These are phyloP conservation scores for Skeletonema grethae DNA, from an alignment of 108 stramenopile genomes.

Conservation along the genomic window DNA sequence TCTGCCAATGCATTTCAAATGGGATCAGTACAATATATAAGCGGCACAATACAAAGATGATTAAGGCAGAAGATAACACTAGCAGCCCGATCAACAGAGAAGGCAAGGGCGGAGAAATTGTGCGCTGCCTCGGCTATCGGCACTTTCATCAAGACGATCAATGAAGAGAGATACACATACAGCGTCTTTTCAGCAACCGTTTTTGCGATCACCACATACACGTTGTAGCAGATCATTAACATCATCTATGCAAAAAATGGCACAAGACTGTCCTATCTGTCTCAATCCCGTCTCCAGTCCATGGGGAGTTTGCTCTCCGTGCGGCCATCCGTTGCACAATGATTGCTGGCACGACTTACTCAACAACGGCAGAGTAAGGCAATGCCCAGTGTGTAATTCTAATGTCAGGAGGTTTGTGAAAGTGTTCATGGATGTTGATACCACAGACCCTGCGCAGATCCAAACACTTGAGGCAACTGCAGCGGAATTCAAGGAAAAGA, in stretches of 20 bases:
- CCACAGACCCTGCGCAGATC: neutral
- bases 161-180: no score
- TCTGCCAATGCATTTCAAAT: no score
- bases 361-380: neutral
- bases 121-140: neutral
- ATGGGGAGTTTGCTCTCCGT: conserved; percentile 1
- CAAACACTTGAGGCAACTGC: neutral
- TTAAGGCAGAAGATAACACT: neutral
- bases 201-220: no score
- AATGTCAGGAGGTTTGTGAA: neutral
- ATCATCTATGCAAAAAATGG: neutral
- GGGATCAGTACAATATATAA: no score
- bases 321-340: neutral
- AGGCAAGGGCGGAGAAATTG: conserved; percentile 6
- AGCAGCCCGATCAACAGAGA: neutral
- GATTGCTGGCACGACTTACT: neutral
- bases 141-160: neutral
- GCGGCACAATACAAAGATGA: neutral
- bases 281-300: neutral
- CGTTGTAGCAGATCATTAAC: neutral
- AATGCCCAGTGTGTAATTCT: neutral
- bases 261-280: neutral
- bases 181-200: no score
- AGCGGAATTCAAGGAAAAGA: neutral
- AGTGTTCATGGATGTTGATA: neutral